Conservation (phyloP, 106 monocot species). For the Phalaenopsis equestris region DNA sequence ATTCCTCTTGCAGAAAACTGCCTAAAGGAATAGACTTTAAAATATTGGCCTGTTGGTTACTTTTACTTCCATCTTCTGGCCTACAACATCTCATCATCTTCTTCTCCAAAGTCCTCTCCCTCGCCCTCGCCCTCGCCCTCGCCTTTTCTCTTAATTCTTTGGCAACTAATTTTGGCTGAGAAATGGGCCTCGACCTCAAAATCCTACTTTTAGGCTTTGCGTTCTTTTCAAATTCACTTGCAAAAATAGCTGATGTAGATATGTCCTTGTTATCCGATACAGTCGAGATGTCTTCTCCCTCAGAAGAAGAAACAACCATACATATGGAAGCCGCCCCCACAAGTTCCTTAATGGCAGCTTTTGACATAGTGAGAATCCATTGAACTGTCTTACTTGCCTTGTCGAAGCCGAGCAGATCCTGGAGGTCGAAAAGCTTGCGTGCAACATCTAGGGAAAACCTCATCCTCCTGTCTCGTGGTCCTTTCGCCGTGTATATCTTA, state of each 20-base stretch:
- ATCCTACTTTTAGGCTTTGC: neutral
- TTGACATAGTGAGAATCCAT: constrained; percentile 68
- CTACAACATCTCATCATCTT: constrained; percentile 4
- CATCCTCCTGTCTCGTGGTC: constrained; percentile 73
- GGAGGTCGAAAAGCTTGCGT: constrained; percentile 62
- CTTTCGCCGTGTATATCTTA: constrained; percentile 71
- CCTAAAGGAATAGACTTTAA: too few species aligned
- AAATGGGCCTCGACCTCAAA: neutral
- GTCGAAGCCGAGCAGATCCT: constrained; percentile 82
- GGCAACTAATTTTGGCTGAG: neutral
- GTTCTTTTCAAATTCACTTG: neutral
- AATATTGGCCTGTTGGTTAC: neutral
- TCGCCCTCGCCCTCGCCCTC: constrained; percentile 36
- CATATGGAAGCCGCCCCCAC: neutral
- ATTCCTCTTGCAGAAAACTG: too few species aligned
- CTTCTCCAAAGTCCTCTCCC: constrained; percentile 48
- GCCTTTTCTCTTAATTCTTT: constrained; percentile 33
- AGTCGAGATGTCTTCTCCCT: constrained; percentile 15
- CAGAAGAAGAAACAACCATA: neutral
- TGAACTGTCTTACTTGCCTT: constrained; percentile 80
- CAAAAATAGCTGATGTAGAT: neutral
- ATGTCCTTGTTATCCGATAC: constrained; percentile 2
- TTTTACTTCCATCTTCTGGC: neutral
- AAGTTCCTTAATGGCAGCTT: constrained; percentile 45
- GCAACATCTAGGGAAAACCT: constrained; percentile 71